Evolutionary conservation across 202 grass and related monocot genomes (phyloP).

Genomic region (Bolboschoenoplectus hybrid): DNA sequence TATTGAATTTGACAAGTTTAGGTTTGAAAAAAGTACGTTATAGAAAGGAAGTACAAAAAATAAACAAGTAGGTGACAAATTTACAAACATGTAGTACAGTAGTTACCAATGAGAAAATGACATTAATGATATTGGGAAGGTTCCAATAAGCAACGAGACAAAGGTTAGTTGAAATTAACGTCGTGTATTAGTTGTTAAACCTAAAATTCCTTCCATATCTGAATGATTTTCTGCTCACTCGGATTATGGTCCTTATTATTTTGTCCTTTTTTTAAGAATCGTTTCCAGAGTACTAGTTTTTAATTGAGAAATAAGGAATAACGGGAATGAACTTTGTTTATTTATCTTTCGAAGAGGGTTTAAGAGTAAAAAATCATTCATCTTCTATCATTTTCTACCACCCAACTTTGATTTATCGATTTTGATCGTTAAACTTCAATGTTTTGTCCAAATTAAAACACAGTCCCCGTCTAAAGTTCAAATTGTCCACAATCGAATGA

Average conservation of each 20-base stretch:
- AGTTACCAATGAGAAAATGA: not conserved
- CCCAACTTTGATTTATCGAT: not conserved
- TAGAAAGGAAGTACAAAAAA: not conserved
- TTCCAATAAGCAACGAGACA: conserved; percentile 31
- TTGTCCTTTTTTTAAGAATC: not conserved
- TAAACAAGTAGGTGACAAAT: not conserved
- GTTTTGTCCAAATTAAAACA: not conserved
- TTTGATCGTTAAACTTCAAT: not conserved
- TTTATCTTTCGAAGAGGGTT: no score
- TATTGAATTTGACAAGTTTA: conserved; percentile 5
- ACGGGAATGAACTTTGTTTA: not conserved
- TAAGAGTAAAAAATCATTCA: not conserved
- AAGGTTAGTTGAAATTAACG: conserved; percentile 31
- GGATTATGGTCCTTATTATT: not conserved
- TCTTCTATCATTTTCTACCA: not conserved
- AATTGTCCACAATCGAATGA: not conserved
- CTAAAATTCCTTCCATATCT: conserved; percentile 21
- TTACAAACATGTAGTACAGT: not conserved
- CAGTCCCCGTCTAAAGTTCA: not conserved
- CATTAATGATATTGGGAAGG: not conserved
- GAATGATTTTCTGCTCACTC: not conserved
- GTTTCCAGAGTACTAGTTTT: not conserved
- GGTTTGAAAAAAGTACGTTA: conserved; percentile 17
- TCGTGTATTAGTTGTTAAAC: conserved; percentile 42
- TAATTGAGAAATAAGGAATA: not conserved